These are phyloP conservation scores for Sporothrix dimorphospora DNA, from an alignment of 2,329 filamentous ascomycete species.

Conservation along the genomic window DNA sequence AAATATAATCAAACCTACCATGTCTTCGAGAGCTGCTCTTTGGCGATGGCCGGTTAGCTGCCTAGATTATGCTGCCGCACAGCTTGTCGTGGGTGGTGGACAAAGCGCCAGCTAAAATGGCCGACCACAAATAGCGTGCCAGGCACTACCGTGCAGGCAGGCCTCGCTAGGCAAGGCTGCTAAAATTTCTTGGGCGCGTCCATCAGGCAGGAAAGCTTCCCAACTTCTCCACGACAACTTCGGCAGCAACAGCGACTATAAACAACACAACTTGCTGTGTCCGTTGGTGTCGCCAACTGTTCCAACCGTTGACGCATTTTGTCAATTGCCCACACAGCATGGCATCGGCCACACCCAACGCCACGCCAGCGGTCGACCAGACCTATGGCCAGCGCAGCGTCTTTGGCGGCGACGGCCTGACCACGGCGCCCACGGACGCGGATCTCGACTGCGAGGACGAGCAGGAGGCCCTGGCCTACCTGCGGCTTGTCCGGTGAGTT, in stretches of 20 bases:
- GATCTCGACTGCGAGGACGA: constrained; percentile 70
- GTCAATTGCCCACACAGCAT: neutral
- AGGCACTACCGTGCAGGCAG: neutral
- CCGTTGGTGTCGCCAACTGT: neutral
- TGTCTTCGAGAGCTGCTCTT: neutral
- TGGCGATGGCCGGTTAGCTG: neutral
- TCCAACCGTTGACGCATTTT: neutral
- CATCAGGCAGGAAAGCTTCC: constrained; percentile 1
- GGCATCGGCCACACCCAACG: constrained; percentile 34
- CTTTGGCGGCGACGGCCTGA: constrained; percentile 64
- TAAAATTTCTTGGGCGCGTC: constrained; percentile 3
- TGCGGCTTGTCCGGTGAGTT: constrained; percentile 70
- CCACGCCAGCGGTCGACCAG: constrained; percentile 54
- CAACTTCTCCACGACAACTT: constrained; percentile 9
- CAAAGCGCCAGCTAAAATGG: neutral
- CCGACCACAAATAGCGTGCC: neutral
- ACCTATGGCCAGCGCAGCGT: constrained; percentile 73
- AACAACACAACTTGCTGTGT: neutral
- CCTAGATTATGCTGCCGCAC: neutral
- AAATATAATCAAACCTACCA: no score
- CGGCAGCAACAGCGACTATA: neutral
- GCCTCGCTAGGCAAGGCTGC: constrained; percentile 21
- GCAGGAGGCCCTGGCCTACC: constrained; percentile 69
- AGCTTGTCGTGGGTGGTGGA: neutral
- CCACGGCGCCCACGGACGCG: constrained; percentile 51